Evolutionary conservation across 2,329 filamentous ascomycete species (phyloP).

Genomic region (Fragosphaeria purpurea): DNA sequence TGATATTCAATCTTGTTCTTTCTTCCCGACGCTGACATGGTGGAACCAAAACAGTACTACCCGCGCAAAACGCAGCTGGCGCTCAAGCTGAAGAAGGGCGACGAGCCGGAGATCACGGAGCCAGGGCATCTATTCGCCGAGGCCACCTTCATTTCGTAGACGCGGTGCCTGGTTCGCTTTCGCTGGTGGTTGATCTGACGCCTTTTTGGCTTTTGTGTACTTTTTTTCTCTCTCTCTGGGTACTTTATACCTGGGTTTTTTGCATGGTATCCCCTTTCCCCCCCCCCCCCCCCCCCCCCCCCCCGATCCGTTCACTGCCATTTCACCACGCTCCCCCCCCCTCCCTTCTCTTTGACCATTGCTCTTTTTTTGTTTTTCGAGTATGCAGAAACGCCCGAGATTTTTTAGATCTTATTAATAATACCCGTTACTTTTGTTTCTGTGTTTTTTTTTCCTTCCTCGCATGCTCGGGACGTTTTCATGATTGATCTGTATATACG

Average conservation of each 20-base stretch:
- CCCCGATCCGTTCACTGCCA: no score
- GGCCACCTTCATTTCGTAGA: slow-evolving; percentile 85
- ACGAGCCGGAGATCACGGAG: slow-evolving; percentile 63
- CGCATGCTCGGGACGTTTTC: no score
- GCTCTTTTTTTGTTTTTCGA: no score
- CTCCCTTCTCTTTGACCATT: no score
- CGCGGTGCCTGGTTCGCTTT: background rate
- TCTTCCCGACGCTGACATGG: slow-evolving; percentile 14
- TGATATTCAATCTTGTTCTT: background rate
- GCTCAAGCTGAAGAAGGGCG: slow-evolving; percentile 77
- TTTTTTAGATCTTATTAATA: no score
- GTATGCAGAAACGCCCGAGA: no score
- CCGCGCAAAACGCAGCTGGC: slow-evolving; percentile 53
- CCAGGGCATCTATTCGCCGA: slow-evolving; percentile 74
- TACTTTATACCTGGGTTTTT: background rate
- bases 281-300: no score
- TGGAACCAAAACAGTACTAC: slow-evolving; percentile 48
- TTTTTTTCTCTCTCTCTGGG: background rate
- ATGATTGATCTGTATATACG: no score
- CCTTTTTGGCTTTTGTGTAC: background rate
- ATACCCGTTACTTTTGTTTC: no score
- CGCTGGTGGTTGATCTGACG: background rate
- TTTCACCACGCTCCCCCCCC: no score
- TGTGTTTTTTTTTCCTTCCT: no score
- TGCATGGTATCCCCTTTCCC: background rate